phyloP scores from a whole-genome alignment of 2,329 filamentous ascomycete species.

The Diaporthe vexans region DNA sequence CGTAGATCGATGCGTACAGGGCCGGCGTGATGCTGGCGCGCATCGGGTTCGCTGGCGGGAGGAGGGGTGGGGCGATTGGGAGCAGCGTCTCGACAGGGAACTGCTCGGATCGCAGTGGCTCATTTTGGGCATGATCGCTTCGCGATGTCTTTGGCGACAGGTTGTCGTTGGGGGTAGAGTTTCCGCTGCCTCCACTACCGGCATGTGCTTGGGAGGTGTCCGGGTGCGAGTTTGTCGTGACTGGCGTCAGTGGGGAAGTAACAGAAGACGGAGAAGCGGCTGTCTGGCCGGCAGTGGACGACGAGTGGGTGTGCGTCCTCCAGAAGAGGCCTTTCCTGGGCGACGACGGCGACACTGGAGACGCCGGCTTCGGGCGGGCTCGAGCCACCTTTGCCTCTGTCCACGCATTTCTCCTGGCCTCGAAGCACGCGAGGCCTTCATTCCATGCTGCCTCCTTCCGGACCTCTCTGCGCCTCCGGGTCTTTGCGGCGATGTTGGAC shows the following conservation, averaged over 20 bases:
- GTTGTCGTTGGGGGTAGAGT: constrained; percentile 42
- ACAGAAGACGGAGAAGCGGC: constrained; percentile 42
- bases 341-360: constrained; percentile 58
- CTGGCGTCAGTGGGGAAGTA: constrained; percentile 47
- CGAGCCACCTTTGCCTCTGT: constrained; percentile 78
- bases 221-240: constrained; percentile 37
- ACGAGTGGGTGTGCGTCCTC: constrained; percentile 56
- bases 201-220: constrained; percentile 22
- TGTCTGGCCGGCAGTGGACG: constrained; percentile 53
- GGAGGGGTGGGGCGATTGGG: constrained; percentile 79
- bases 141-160: constrained; percentile 34
- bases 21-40: constrained; percentile 81
- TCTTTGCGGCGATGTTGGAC: constrained; percentile 63
- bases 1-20: constrained; percentile 87
- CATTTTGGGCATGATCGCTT: constrained; percentile 42
- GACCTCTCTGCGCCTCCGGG: constrained; percentile 68
- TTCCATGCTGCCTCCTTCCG: constrained; percentile 83
- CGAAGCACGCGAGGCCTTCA: constrained; percentile 83
- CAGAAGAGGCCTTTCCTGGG: constrained; percentile 64
- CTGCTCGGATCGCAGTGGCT: constrained; percentile 40
- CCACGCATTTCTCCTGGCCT: constrained; percentile 85
- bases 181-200: constrained; percentile 32
- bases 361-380: constrained; percentile 62
- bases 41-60: constrained; percentile 81
- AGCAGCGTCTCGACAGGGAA: constrained; percentile 74